Evolutionary conservation across 2,329 filamentous ascomycete genomes (phyloP).

Genomic region (Shiraia bambusicola): DNA sequence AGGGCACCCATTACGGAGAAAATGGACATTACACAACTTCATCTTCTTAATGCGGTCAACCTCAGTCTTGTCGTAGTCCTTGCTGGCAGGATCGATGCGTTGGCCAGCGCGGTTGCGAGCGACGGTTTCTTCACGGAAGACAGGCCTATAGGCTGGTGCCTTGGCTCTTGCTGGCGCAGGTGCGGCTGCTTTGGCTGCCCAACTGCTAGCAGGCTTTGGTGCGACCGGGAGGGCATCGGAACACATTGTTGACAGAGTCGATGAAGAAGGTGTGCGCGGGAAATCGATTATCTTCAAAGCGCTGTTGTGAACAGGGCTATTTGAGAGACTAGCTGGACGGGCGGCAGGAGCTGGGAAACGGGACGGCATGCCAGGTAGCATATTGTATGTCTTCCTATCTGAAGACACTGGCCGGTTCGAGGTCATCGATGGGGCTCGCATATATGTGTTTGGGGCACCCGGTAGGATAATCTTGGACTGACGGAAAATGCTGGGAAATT

Average conservation of each 20-base stretch:
- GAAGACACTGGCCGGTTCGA: slow-evolving; percentile 3
- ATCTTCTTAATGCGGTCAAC: slow-evolving; percentile 62
- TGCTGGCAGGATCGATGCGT: slow-evolving; percentile 57
- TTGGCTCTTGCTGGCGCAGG: slow-evolving; percentile 36
- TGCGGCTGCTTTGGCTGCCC: slow-evolving; percentile 37
- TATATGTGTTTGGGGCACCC: slow-evolving; percentile 3
- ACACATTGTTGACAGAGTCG: slow-evolving; percentile 32
- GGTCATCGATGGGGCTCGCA: slow-evolving; percentile 2
- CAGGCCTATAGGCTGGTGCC: slow-evolving; percentile 23
- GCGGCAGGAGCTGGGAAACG: slow-evolving; percentile 25
- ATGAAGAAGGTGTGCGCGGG: slow-evolving; percentile 32
- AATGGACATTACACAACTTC: slow-evolving; percentile 65
- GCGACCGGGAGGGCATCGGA: slow-evolving; percentile 17
- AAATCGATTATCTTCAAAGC: slow-evolving; percentile 7
- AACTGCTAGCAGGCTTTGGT: slow-evolving; percentile 21
- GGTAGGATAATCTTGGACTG: slow-evolving; percentile 48
- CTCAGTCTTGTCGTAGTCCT: slow-evolving; percentile 56
- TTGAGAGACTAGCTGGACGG: slow-evolving; percentile 10
- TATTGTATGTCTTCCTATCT: slow-evolving; percentile 17
- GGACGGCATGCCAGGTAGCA: slow-evolving; percentile 26
- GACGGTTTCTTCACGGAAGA: slow-evolving; percentile 44
- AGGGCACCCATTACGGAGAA: slow-evolving; percentile 59
- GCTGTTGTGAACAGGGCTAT: slow-evolving; percentile 19
- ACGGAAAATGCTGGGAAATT: slow-evolving; percentile 57
- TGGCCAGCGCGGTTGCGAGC: slow-evolving; percentile 61